A percentile compares a stretch with the other conserved stretches of the same genome.
Conservation (phyloP, 1,284 basidiomycete genomes). For the Flammula alnicola region DNA sequence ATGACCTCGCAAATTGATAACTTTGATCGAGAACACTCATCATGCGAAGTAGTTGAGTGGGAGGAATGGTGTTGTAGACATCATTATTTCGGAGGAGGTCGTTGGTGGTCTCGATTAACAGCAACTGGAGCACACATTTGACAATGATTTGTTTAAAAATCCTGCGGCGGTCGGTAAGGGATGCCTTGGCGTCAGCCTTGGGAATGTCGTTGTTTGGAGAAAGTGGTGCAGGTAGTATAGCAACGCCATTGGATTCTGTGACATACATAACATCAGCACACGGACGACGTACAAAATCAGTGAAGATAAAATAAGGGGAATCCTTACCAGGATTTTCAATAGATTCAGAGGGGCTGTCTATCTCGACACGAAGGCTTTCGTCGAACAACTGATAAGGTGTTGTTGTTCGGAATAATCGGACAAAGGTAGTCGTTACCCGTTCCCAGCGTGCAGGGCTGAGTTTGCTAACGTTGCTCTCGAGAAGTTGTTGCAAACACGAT, state of each 20-base stretch:
- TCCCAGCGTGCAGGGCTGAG: constrained; percentile 90
- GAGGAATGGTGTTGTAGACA: constrained; percentile 94
- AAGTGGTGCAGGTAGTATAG: constrained; percentile 81
- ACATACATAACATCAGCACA: no score
- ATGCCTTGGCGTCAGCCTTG: constrained; percentile 50
- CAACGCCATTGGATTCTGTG: constrained; percentile 64
- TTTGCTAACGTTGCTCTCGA: constrained; percentile 94
- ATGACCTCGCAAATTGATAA: constrained; percentile 96
- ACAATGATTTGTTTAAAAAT: constrained; percentile 99
- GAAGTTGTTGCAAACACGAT: constrained; percentile 94
- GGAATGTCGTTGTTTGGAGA: constrained; percentile 64
- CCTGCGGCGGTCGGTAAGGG: constrained; percentile 77
- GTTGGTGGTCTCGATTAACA: constrained; percentile 97
- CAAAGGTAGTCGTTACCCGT: constrained; percentile 90
- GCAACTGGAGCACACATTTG: constrained; percentile 97
- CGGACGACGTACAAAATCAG: no score
- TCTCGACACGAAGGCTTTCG: constrained; percentile 81
- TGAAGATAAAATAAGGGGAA: neutral
- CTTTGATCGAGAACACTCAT: constrained; percentile 96
- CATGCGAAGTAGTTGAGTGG: constrained; percentile 89
- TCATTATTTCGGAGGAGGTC: constrained; percentile 92
- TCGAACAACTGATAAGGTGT: constrained; percentile 98
- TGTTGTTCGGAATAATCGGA: constrained; percentile 95
- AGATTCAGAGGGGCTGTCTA: constrained; percentile 65
- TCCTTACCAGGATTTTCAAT: constrained; percentile 55